Base-by-base conservation (phyloP, 148 eudicot species). In the Drosera capensis region DNA sequence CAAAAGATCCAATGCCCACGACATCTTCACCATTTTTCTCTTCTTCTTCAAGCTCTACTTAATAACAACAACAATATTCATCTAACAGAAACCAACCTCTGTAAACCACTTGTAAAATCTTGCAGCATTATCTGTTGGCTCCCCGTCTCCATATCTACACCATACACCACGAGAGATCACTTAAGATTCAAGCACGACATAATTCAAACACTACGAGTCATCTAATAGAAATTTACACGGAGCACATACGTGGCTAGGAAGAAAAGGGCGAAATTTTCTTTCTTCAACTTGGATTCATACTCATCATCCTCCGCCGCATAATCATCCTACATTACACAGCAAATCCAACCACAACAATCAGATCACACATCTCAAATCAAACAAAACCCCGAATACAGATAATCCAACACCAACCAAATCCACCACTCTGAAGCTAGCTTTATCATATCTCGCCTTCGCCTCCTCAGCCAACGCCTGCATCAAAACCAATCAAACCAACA, bases 81-180 rank as follows among this genome's bases (percentile, higher is more conserved):
- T 2, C 31, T 5, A 3, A 46, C 22, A 36, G 3, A 29, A 22
- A 24, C 48, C 40, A 39, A 88, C 97, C 95, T 90, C 97, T 0
- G 54, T 23, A 49, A 90, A 90, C 97, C 97, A 90, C 62, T 84
- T 90, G 57, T 73, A 78, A 52, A 90, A 90, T 54, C 93, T 77
- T 0, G 95, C 95, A 3, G 95, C 87, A 70, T 90, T 90, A 49
- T 90, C 97, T 7, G 97, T 90, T 19, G 97, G 97, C 68, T 90
- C 97, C 23, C 97, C 97, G 52, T 90, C 97, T 67, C 97, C 97
- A 54, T 90, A 90, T 25, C 97, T 90, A 57, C 68, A 66, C 49
- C 57, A 63, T 90, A 57, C 68, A 66, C 49, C 57, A 63, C 50
- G 54, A 49, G 45, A 41, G 31, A 51, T 1, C 49, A 18, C 20